Percentiles rank a stretch among this genome's conserved stretches.
These are phyloP conservation scores for Venturia asperata DNA, from an alignment of 2,329 filamentous ascomycete genomes.

Conservation along the genomic window DNA sequence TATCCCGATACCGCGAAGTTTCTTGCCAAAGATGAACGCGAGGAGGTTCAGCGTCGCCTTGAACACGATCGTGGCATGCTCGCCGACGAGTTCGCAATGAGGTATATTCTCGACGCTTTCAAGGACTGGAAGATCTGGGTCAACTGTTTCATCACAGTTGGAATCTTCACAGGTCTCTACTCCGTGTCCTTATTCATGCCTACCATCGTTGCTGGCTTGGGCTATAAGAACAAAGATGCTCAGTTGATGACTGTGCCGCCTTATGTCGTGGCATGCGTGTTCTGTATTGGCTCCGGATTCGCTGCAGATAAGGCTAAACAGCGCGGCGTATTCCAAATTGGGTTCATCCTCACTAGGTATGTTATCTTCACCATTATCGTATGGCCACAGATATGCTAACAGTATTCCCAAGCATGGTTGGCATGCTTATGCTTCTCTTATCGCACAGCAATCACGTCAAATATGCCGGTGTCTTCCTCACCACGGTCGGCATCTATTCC, in stretches of 20 bases:
- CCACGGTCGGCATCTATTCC: constrained; percentile 44
- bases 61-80: constrained; percentile 22
- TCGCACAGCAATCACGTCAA: constrained; percentile 29
- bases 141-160: constrained; percentile 24
- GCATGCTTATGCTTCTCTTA: constrained; percentile 35
- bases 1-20: constrained; percentile 54
- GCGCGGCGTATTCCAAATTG: constrained; percentile 20
- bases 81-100: constrained; percentile 24
- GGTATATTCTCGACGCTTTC: constrained; percentile 24
- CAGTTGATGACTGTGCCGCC: constrained; percentile 59
- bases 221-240: constrained; percentile 53
- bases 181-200: constrained; percentile 41
- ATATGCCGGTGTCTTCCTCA: constrained; percentile 38
- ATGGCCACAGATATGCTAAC: not conserved
- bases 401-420: constrained; percentile 22
- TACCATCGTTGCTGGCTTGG: constrained; percentile 61
- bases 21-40: constrained; percentile 46
- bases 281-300: constrained; percentile 19
- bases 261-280: constrained; percentile 45
- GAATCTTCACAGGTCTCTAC: constrained; percentile 36
- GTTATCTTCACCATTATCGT: not conserved
- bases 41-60: constrained; percentile 24
- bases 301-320: constrained; percentile 18
- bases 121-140: constrained; percentile 40
- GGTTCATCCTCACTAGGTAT: constrained; percentile 11